Conservation (phyloP, 2,329 filamentous ascomycete genomes). For the Hymenoscyphus salicellus region DNA sequence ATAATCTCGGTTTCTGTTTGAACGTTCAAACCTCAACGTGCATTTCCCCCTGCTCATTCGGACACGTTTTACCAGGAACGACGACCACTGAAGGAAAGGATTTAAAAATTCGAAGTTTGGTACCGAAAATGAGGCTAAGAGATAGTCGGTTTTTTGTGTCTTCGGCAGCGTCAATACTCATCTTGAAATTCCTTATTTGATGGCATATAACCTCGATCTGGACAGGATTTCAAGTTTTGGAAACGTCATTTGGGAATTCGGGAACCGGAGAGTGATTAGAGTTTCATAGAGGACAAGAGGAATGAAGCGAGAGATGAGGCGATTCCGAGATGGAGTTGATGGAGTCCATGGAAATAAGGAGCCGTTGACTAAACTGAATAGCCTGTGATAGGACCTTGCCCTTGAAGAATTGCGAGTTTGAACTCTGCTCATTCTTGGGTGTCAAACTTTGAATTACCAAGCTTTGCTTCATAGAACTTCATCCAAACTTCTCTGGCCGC, state of each 20-base stretch:
- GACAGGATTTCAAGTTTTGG: neutral
- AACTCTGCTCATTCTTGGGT: neutral
- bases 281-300: neutral
- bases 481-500: neutral
- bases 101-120: neutral
- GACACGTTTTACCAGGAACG: neutral
- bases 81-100: neutral
- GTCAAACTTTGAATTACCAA: neutral
- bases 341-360: neutral
- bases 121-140: neutral
- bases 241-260: neutral
- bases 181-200: neutral
- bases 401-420: neutral
- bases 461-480: neutral
- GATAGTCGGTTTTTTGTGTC: neutral
- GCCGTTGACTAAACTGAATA: neutral
- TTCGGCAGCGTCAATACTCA: neutral
- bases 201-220: neutral
- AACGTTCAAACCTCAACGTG: neutral
- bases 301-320: neutral
- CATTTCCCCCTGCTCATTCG: neutral
- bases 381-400: neutral
- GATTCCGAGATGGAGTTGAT: neutral
- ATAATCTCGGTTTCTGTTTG: conserved; percentile 2
- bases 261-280: neutral